Percentiles rank a stretch among this genome's conserved stretches.
Evolutionary conservation across 1,139 yeast genomes (phyloP).

Genomic region (Wickerhamomyces sp.): DNA sequence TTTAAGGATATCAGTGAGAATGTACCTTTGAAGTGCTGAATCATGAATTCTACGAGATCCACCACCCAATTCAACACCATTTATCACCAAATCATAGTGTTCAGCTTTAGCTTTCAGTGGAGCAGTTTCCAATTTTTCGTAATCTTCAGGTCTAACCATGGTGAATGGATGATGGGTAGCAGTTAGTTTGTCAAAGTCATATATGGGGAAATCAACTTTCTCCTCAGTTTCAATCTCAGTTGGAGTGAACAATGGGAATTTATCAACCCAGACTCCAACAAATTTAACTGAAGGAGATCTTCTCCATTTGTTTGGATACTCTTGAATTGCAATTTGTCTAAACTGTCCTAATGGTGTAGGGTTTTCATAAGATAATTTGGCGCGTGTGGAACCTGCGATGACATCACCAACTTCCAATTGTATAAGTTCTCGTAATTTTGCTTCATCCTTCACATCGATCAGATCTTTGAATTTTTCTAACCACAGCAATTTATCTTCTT

Average conservation of each 20-base stretch:
- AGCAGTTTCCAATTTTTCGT: constrained; percentile 41
- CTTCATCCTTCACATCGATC: constrained; percentile 26
- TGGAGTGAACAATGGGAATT: constrained; percentile 89
- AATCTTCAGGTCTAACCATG: constrained; percentile 75
- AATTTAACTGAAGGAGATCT: constrained; percentile 27
- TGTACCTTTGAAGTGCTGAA: constrained; percentile 63
- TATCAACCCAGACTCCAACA: constrained; percentile 82
- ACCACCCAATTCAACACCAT: constrained; percentile 96
- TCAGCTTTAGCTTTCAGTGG: constrained; percentile 81
- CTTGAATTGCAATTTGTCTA: constrained; percentile 65
- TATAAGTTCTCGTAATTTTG: constrained; percentile 31
- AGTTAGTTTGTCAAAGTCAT: constrained; percentile 41
- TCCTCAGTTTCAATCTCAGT: constrained; percentile 30
- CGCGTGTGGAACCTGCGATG: constrained; percentile 69
- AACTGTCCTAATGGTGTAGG: constrained; percentile 93
- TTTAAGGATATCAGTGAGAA: constrained; percentile 51
- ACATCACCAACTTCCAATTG: constrained; percentile 63
- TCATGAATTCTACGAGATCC: constrained; percentile 96
- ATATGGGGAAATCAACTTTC: constrained; percentile 50
- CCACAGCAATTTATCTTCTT: constrained; percentile 41
- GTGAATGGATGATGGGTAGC: constrained; percentile 98
- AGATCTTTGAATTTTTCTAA: constrained; percentile 27
- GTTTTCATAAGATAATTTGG: constrained; percentile 68
- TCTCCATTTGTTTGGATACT: constrained; percentile 39
- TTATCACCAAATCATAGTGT: constrained; percentile 89